Conservation (phyloP, 2,329 filamentous ascomycete species). For the Zymoseptoria crescenta region DNA sequence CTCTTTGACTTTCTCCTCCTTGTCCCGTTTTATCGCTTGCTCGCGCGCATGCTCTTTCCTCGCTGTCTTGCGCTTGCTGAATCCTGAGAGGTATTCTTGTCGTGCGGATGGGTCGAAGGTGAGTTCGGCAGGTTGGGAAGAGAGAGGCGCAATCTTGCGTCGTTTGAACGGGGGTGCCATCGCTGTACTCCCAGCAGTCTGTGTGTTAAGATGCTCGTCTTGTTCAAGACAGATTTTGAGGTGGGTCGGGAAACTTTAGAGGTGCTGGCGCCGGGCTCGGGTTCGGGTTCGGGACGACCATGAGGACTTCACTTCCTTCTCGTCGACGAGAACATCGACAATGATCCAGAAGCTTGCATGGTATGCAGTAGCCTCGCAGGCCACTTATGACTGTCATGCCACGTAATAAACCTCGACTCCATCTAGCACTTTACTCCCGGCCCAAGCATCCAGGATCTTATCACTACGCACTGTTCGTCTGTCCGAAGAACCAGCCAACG, state of each 20-base stretch:
- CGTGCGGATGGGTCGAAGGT: constrained; percentile 74
- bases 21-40: constrained; percentile 65
- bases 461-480: constrained; percentile 20
- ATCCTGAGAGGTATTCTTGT: constrained; percentile 84
- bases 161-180: constrained; percentile 10
- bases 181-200: neutral
- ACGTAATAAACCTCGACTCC: constrained; percentile 19
- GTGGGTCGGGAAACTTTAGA: neutral
- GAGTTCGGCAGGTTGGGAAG: constrained; percentile 49
- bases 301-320: neutral
- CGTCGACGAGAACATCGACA: neutral
- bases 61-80: constrained; percentile 89
- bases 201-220: neutral
- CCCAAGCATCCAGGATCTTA: constrained; percentile 17
- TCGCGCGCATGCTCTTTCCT: constrained; percentile 80
- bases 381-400: constrained; percentile 1
- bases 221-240: neutral
- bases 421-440: constrained; percentile 20
- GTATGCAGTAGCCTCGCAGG: neutral
- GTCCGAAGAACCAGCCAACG: constrained; percentile 9
- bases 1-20: constrained; percentile 65
- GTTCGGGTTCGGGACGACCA: neutral
- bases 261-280: neutral
- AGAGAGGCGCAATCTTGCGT: neutral
- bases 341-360: neutral